phyloP scores from a whole-genome alignment of 2,329 filamentous ascomycete species.

The Pseudocercospora crystallina region DNA sequence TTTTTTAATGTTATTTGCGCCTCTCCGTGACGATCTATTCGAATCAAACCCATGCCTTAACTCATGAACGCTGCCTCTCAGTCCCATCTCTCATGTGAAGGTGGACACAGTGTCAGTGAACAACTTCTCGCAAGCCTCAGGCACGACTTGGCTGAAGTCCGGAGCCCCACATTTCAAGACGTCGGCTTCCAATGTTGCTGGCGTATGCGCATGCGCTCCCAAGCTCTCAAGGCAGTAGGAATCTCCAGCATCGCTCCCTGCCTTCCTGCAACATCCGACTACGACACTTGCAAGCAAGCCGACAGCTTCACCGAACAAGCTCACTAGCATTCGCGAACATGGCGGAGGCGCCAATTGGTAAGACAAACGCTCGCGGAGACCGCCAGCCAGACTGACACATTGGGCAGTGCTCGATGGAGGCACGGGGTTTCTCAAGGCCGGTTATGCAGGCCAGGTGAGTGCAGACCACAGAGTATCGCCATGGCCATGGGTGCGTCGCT shows the following conservation, averaged over 20 bases:
- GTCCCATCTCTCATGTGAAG: background rate
- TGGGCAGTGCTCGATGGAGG: constrained; percentile 92
- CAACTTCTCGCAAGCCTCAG: background rate
- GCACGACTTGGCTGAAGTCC: constrained; percentile 3
- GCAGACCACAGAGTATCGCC: background rate
- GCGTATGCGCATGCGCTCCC: background rate
- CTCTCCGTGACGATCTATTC: constrained; percentile 8
- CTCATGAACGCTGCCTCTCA: no score
- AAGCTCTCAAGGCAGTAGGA: constrained; percentile 7
- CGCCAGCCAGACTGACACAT: constrained; percentile 20
- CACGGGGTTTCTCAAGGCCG: constrained; percentile 99
- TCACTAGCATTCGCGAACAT: constrained; percentile 33
- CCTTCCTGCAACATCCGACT: no score
- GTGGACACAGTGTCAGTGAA: background rate
- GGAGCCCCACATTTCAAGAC: background rate
- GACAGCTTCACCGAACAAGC: background rate
- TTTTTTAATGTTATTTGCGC: constrained; percentile 27
- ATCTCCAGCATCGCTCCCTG: background rate
- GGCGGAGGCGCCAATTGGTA: constrained; percentile 53
- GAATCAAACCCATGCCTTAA: background rate
- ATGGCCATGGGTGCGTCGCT: background rate
- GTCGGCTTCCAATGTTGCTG: no score
- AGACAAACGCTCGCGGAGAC: constrained; percentile 14
- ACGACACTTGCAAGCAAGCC: no score
- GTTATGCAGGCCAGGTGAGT: constrained; percentile 84